phyloP scores from a whole-genome alignment of 2,329 filamentous ascomycete genomes.

The Fusarium liriodendri region DNA sequence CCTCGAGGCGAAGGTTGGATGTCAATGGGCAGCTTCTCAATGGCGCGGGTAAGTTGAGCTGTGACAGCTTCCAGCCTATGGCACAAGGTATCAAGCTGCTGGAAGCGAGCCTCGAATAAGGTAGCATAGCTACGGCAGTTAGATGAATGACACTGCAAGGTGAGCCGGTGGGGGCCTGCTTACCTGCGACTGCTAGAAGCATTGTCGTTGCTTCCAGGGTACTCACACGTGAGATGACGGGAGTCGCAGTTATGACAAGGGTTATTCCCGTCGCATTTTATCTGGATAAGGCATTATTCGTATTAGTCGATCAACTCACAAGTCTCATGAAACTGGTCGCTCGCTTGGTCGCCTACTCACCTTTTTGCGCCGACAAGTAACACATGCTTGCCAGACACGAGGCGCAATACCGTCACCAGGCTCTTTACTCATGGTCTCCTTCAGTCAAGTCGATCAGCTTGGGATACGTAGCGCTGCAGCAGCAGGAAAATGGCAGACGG shows the following conservation, averaged over 20 bases:
- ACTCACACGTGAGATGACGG: slow-evolving; percentile 9
- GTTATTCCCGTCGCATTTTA: slow-evolving; percentile 21
- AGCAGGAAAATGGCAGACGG: not conserved
- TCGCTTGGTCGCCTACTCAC: not conserved
- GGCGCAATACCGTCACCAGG: not conserved
- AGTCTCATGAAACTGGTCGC: not conserved
- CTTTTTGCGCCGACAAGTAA: not conserved
- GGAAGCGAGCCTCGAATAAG: not conserved
- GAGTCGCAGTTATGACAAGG: slow-evolving; percentile 20
- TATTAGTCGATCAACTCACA: too few species aligned
- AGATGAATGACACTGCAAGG: not conserved
- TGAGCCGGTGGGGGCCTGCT: not conserved
- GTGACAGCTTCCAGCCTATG: not conserved
- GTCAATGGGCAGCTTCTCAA: not conserved
- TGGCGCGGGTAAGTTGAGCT: not conserved
- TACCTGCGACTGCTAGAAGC: slow-evolving; percentile 17
- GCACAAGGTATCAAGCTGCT: not conserved
- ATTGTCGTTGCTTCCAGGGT: slow-evolving; percentile 21
- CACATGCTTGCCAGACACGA: not conserved
- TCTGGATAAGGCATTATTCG: not conserved
- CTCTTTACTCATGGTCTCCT: not conserved
- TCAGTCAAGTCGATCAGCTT: not conserved
- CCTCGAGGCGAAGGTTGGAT: not conserved
- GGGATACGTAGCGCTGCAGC: not conserved
- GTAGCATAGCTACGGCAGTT: not conserved